Evolutionary conservation across 768 basidiomycete genomes (phyloP), one percentile per base, ranked within the genome.

Genomic region (Tylopilus balloui): DNA sequence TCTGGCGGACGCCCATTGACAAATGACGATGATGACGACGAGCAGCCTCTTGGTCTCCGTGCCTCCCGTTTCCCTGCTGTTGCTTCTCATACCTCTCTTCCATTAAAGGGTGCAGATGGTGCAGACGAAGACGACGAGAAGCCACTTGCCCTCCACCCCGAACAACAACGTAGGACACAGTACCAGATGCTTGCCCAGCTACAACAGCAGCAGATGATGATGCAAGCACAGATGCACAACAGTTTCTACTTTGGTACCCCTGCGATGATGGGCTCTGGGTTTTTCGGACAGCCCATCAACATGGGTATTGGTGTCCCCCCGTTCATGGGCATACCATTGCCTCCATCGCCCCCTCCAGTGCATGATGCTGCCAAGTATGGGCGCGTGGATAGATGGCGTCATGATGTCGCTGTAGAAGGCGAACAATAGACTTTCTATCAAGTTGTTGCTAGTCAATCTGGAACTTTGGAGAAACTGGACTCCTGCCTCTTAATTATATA

Each of bases 361-460:
- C 78, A 77, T 20, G 88, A 91, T 50, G 70, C 78, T 32, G 74
- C 71, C 29, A 91, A 89, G 62, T 85, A 76, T 53, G 78, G 77
- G 9, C 73, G 78, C 4, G 88, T 92, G 23, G 89, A 92, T 64
- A 78, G 78, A 52, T 92, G 89, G 89, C 80, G 89, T 55, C 81
- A 77, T 53, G 81, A 88, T 57, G 86, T 92, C 38, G 81, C 79
- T 15, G 80, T 85, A 11, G 86, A 86, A 56, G 84, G 82, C n/a
- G 73, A 79, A 48, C 60, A 53, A 32, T 67, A 62, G 44, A 50
- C 19, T 36, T 40, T 47, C n/a, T 48, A 50, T 34, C n/a, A n/a
- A n/a, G n/a, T 53, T 52, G 50, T 38, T 24, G 20, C 11, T 8
- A 23, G 36, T 35, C n/a, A 34, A 35, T 36, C 41, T 60, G 47